Conservation (phyloP, 176 grass and related monocot genomes). For the Miscanthus lutarioriparius region DNA sequence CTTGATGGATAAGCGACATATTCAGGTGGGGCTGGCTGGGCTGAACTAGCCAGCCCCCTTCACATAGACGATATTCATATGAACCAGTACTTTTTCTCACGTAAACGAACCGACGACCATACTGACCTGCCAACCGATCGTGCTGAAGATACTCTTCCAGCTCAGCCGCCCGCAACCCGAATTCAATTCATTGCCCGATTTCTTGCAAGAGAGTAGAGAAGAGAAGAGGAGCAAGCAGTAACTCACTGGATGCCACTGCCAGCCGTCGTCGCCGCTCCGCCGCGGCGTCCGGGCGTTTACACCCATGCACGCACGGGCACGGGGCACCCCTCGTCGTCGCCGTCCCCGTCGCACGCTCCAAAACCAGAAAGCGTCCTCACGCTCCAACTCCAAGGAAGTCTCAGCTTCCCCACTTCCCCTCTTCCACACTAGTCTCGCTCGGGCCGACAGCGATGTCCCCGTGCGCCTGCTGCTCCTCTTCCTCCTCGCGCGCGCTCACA, state of each 20-base stretch:
- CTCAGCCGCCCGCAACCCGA: not conserved
- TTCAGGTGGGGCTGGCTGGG: too few species aligned
- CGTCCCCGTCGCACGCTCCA: not conserved
- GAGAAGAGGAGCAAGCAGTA: not conserved
- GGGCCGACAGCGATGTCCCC: not conserved
- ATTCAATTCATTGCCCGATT: not conserved
- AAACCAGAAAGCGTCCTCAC: not conserved
- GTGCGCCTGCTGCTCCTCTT: not conserved
- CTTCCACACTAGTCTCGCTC: conserved; percentile 23
- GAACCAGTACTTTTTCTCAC: too few species aligned
- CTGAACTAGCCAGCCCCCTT: too few species aligned
- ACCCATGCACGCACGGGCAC: not conserved
- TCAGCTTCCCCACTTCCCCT: not conserved
- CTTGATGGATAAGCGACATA: too few species aligned
- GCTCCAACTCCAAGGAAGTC: not conserved
- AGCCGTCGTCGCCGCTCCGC: not conserved
- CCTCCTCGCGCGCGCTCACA: conserved; percentile 4
- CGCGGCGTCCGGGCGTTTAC: not conserved
- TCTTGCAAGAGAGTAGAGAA: not conserved
- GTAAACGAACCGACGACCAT: too few species aligned
- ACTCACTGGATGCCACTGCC: not conserved
- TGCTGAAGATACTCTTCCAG: not conserved
- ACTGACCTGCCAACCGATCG: too few species aligned
- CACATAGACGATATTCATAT: too few species aligned
- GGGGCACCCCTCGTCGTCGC: not conserved